A percentile compares a stretch with the other conserved stretches of the same genome.
Evolutionary conservation across 768 basidiomycete species (phyloP).

Genomic region (Megacollybia marginata): DNA sequence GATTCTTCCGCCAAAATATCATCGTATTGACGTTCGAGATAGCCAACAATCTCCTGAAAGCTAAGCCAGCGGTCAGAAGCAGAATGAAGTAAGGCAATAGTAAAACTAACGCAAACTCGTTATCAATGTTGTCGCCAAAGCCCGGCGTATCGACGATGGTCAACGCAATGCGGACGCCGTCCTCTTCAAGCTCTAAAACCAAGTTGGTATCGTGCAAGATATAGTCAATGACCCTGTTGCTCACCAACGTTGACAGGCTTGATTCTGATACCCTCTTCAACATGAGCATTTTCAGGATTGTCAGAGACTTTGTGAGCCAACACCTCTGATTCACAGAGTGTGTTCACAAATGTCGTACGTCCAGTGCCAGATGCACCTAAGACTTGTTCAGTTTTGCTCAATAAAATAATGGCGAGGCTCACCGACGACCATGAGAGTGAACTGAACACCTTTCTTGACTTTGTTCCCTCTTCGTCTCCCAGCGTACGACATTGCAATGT

Average conservation of each 20-base stretch:
- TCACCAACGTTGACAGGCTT: slow-evolving; percentile 90
- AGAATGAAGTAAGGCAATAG: slow-evolving; percentile 1
- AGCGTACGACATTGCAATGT: slow-evolving; percentile 57
- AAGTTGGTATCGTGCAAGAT: not conserved
- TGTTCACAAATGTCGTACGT: slow-evolving; percentile 98
- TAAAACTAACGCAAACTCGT: slow-evolving; percentile 84
- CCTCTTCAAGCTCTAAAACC: slow-evolving; percentile 86
- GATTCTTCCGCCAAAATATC: slow-evolving; percentile 98
- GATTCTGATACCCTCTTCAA: slow-evolving; percentile 91
- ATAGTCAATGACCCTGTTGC: slow-evolving; percentile 18
- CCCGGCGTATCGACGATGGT: slow-evolving; percentile 99
- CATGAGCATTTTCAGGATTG: slow-evolving; percentile 81
- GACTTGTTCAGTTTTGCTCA: slow-evolving; percentile 10
- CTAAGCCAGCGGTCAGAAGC: slow-evolving; percentile 30
- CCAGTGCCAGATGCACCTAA: slow-evolving; percentile 95
- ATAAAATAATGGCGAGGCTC: slow-evolving; percentile 25
- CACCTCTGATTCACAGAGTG: slow-evolving; percentile 94
- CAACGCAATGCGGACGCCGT: slow-evolving; percentile 94
- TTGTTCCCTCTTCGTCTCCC: slow-evolving; percentile 87
- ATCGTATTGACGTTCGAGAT: slow-evolving; percentile 98
- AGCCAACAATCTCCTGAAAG: slow-evolving; percentile 93
- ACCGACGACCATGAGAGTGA: slow-evolving; percentile 98
- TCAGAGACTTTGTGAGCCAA: slow-evolving; percentile 82
- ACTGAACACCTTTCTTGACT: slow-evolving; percentile 98
- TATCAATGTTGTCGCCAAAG: slow-evolving; percentile 98